Evolutionary conservation across 2,329 filamentous ascomycete genomes (phyloP), one percentile per base, ranked within the genome.

Genomic region (Aspergillus pseudotamarii): DNA sequence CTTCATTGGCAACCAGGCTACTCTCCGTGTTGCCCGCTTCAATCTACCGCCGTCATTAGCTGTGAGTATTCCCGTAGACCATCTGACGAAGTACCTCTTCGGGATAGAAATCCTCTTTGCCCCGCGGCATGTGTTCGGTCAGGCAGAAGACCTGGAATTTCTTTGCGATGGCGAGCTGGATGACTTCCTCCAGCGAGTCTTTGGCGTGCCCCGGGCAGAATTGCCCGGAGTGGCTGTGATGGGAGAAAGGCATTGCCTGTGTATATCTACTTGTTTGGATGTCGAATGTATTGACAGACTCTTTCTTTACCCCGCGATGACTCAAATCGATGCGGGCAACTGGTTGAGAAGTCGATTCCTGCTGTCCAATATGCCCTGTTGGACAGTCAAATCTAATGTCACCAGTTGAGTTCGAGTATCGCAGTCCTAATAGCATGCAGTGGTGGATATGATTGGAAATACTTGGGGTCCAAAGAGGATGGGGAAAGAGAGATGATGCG

Each of bases 201-300:
- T 90, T 88, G 57, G 95, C 95, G 82, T 99, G 95, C 70, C 90
- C 88, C 11, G 89, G 89, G 82, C 95, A 99, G 83, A 99, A 99
- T 77, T 99, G 92, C 67, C 95, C 95, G 43, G 95, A 98, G 81
- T 99, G 95, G 74, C 93, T 96, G 80, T 99, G 95, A 83, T 98
- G 96, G 5, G 95, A 96, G 81, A 96, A 97, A 1, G 94, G 94
- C 95, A 98, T 98, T 28, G 28, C 55, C 10, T 8, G 6, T 21
- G 48, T 34, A 4, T 32, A 16, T 34, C 2, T 19, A 8, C 4
- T n/a, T 26, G 3, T 14, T 36, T 19, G 32, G 2, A 26, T 38
- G 19, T 1, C 12, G 30, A 21, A 38, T 14, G 11, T 11, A 38
- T 11, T n/a, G 3, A 55, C 16, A 14, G 19, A 36, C 32, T 16